A percentile compares a stretch with the other conserved stretches of the same genome.
These are phyloP conservation scores for Trifolium dubium DNA, from an alignment of 306 rosid genomes.

Conservation along the genomic window DNA sequence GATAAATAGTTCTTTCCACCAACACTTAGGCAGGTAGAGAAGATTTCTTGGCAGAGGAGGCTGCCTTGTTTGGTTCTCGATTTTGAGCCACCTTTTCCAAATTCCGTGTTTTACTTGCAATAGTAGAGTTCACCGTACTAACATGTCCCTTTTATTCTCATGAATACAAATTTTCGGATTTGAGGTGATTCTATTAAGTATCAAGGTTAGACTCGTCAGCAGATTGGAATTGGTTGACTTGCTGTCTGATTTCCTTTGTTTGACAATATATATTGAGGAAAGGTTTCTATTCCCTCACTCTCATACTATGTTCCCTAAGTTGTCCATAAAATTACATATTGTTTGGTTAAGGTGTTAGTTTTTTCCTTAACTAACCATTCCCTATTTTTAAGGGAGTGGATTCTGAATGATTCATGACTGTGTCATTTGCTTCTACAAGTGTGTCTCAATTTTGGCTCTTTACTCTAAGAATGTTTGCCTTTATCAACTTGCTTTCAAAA, in stretches of 20 bases:
- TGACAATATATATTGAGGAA: background rate
- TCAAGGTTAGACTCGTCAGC: background rate
- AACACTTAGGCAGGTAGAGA: slow-evolving; percentile 1
- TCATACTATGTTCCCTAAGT: background rate
- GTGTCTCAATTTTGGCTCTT: background rate
- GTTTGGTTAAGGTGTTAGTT: no score
- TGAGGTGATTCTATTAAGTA: background rate
- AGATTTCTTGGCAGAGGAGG: background rate
- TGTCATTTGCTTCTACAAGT: background rate
- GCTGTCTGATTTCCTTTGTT: background rate
- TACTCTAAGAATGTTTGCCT: background rate
- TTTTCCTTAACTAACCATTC: no score
- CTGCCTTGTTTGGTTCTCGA: background rate
- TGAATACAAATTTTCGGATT: background rate
- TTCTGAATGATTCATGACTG: background rate
- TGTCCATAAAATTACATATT: no score
- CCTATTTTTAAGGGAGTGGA: no score
- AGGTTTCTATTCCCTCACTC: background rate
- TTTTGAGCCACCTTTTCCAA: background rate
- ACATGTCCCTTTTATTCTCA: background rate
- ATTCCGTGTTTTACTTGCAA: background rate
- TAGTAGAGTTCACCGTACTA: background rate
- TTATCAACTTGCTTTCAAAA: background rate
- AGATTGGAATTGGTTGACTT: background rate
- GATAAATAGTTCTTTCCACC: background rate